These are phyloP conservation scores for Neonectria punicea DNA, from an alignment of 2,329 filamentous ascomycete species.

Conservation along the genomic window DNA sequence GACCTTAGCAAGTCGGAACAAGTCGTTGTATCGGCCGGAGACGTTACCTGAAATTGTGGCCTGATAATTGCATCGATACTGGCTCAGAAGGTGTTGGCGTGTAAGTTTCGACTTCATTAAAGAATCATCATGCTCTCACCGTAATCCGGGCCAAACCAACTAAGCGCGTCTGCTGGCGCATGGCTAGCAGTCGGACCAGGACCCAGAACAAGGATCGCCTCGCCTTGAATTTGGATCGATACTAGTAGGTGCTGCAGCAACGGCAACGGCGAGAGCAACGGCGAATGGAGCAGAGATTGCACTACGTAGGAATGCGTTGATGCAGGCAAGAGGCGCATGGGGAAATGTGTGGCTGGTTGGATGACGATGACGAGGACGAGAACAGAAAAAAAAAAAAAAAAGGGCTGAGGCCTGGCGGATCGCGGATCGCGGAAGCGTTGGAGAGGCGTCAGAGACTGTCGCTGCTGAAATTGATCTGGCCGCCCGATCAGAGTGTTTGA, in stretches of 20 bases:
- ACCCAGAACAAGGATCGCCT: slow-evolving; percentile 6
- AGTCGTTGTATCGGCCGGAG: slow-evolving; percentile 4
- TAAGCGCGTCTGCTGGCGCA: slow-evolving; percentile 6
- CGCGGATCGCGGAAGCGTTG: not conserved
- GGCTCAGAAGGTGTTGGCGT: slow-evolving; percentile 4
- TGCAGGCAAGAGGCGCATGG: slow-evolving; percentile 15
- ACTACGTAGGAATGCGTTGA: slow-evolving; percentile 4
- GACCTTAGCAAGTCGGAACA: not conserved
- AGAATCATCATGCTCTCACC: slow-evolving; percentile 6
- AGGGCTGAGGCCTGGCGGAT: slow-evolving; percentile 7
- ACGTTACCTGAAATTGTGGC: slow-evolving; percentile 29
- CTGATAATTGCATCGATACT: slow-evolving; percentile 30
- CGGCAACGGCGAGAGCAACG: not conserved
- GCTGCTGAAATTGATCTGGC: slow-evolving; percentile 11
- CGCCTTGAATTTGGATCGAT: slow-evolving; percentile 8
- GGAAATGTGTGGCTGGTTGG: slow-evolving; percentile 8
- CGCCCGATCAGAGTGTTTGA: slow-evolving; percentile 31
- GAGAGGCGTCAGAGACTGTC: slow-evolving; percentile 5
- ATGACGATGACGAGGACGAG: not conserved
- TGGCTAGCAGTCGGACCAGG: not conserved
- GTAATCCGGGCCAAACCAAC: not conserved
- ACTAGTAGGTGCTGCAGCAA: not conserved
- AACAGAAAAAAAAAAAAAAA: not conserved
- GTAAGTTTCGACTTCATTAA: not conserved
- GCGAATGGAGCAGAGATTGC: not conserved